Evolutionary conservation across 805 yeast genomes (phyloP).

Genomic region (Ogataea neopini): DNA sequence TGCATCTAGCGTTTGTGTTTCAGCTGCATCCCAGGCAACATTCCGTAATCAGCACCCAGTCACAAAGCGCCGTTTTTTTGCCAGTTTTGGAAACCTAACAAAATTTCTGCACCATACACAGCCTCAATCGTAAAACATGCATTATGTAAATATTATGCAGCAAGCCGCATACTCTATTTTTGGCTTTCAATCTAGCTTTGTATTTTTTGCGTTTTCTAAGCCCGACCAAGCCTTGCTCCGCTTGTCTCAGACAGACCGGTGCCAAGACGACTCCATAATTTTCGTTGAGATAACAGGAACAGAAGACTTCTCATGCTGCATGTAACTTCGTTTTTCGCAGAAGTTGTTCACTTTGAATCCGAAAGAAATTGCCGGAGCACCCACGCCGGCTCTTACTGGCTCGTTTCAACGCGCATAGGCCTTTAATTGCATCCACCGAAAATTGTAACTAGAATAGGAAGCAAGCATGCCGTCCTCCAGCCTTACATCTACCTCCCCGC

Average conservation of each 20-base stretch:
- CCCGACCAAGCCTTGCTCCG: slow-evolving; percentile 8
- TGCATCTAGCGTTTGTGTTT: slow-evolving; percentile 2
- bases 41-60: background rate
- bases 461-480: background rate
- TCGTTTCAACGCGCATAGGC: no score
- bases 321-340: no score
- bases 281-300: no score
- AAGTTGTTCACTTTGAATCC: no score
- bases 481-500: background rate
- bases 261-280: no score
- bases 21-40: background rate
- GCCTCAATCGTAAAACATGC: background rate
- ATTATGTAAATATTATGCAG: background rate
- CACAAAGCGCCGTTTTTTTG: background rate
- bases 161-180: background rate
- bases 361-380: no score
- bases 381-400: no score
- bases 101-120: background rate
- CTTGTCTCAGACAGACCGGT: background rate
- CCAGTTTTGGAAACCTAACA: background rate
- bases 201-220: background rate
- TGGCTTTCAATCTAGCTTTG: background rate
- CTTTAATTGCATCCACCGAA: no score
- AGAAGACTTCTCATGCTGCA: no score
- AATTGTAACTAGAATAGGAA: background rate